Evolutionary conservation across 768 basidiomycete species (phyloP).

Genomic region (Lanmaoa rubissima): DNA sequence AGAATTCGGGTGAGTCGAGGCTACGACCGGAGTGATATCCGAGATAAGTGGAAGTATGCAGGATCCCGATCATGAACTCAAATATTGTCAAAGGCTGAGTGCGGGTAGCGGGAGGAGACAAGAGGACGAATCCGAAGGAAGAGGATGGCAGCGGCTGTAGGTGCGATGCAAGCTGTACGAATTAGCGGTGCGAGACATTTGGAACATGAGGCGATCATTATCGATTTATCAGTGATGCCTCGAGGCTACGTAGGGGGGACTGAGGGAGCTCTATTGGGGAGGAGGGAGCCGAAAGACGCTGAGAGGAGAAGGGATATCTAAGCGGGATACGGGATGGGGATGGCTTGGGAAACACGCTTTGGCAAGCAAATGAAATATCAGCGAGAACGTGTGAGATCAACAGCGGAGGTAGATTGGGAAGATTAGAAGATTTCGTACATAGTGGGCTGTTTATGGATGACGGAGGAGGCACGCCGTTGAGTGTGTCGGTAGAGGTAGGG

Average conservation of each 20-base stretch:
- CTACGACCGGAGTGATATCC: not conserved
- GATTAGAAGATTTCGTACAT: not conserved
- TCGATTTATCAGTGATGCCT: conserved; percentile 30
- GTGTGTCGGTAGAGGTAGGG: not conserved
- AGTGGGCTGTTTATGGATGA: not conserved
- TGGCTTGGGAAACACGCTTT: conserved; percentile 5
- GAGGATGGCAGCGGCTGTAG: not conserved
- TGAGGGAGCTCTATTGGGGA: conserved; percentile 18
- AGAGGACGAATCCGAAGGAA: conserved; percentile 4
- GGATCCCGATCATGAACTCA: not conserved
- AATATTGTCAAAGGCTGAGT: not conserved
- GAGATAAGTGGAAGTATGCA: not conserved
- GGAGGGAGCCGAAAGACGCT: not conserved
- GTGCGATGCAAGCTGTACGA: conserved; percentile 2
- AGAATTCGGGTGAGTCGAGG: not conserved
- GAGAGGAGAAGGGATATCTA: not conserved
- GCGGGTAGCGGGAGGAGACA: not conserved
- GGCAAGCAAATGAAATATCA: not conserved
- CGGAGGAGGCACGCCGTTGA: conserved; percentile 9
- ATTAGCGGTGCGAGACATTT: conserved; percentile 1
- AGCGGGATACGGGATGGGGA: conserved; percentile 3
- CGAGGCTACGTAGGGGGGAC: conserved; percentile 16
- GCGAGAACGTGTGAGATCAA: conserved; percentile 1
- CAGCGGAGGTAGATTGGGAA: not conserved
- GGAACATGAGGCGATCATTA: conserved; percentile 23